Conservation (phyloP, 108 stramenopile genomes). For the Nitzschia palea region DNA sequence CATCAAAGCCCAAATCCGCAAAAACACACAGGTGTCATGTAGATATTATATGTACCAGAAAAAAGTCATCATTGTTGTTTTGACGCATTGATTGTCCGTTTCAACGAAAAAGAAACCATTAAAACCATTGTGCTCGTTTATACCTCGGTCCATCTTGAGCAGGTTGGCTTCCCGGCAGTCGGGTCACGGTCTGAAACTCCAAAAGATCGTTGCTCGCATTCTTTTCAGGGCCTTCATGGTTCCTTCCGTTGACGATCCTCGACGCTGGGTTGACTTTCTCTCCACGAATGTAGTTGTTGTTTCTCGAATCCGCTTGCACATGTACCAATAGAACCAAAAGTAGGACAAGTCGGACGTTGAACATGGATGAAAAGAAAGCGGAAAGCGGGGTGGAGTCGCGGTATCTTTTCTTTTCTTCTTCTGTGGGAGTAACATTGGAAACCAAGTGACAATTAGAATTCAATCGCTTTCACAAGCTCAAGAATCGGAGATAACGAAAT, state of each 20-base stretch:
- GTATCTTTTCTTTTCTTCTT: constrained; percentile 12
- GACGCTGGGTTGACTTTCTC: constrained; percentile 23
- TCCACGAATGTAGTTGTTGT: constrained; percentile 19
- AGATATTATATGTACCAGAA: neutral
- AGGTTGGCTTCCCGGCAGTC: constrained; percentile 20
- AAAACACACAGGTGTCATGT: constrained; percentile 9
- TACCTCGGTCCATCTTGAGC: neutral
- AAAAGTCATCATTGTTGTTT: neutral
- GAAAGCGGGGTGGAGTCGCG: neutral
- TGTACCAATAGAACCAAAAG: constrained; percentile 12
- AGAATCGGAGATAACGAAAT: too few relatives aligned
- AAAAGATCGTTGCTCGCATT: constrained; percentile 14
- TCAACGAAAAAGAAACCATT: neutral
- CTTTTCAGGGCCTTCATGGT: neutral
- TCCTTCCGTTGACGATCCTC: constrained; percentile 1
- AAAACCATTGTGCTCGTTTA: neutral
- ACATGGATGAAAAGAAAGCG: constrained; percentile 12
- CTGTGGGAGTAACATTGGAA: neutral
- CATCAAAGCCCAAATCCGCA: too few relatives aligned
- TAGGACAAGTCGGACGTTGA: constrained; percentile 15
- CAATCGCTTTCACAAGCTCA: too few relatives aligned
- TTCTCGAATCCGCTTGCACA: constrained; percentile 13
- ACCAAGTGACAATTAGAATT: too few relatives aligned
- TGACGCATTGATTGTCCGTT: neutral
- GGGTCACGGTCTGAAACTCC: constrained; percentile 23